These are phyloP conservation scores for Dendrobium officinale DNA, from an alignment of 106 monocot species.

Conservation along the genomic window DNA sequence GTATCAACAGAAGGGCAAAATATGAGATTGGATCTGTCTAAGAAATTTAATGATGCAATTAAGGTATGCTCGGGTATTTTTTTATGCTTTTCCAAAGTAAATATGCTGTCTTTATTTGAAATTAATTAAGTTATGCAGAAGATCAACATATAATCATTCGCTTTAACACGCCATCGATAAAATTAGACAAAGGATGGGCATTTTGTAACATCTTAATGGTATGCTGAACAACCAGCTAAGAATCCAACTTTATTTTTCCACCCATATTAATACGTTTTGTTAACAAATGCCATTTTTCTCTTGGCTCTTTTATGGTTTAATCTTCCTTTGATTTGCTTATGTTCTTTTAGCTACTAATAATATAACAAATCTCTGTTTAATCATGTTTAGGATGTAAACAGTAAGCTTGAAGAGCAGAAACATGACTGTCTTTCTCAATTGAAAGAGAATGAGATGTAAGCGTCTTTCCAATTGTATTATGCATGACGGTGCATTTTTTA, in stretches of 20 bases:
- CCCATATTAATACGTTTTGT: background rate
- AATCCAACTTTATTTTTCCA: background rate
- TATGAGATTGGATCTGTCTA: conserved; percentile 83
- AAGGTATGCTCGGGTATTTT: conserved; percentile 36
- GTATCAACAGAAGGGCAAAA: conserved; percentile 88
- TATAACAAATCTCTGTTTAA: background rate
- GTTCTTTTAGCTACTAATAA: background rate
- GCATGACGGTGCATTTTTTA: background rate
- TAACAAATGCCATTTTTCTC: background rate
- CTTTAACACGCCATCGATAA: background rate
- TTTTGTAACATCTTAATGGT: background rate
- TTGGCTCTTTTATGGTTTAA: background rate
- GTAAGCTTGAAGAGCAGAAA: conserved; percentile 92
- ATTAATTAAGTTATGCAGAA: background rate
- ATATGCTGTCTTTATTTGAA: background rate
- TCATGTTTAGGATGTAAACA: conserved; percentile 66
- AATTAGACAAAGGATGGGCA: background rate
- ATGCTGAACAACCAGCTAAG: background rate
- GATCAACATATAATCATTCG: conserved; percentile 5
- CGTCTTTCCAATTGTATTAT: conserved; percentile 8
- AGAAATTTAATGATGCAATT: conserved; percentile 86
- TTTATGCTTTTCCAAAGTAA: background rate
- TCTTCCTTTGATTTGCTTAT: background rate
- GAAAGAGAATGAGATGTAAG: conserved; percentile 87
- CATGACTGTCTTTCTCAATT: conserved; percentile 78